Conservation (phyloP, 257 asterid species). For the Handroanthus guayacan region DNA sequence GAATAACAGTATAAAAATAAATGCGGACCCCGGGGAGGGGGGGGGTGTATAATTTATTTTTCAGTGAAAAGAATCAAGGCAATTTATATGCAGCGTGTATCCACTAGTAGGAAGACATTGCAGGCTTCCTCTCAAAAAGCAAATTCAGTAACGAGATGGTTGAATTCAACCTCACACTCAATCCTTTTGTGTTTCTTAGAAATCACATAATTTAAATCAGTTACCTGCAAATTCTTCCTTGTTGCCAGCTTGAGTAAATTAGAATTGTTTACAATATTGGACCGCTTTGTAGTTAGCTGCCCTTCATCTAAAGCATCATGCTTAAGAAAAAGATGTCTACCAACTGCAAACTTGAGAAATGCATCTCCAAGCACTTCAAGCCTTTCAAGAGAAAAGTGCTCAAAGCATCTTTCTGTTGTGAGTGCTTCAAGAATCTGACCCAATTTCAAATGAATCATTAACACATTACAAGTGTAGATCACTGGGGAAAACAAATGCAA, state of each 20-base stretch:
- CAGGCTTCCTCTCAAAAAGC: not conserved
- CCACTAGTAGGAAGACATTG: slow-evolving; percentile 1
- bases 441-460: slow-evolving; percentile 40
- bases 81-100: not conserved
- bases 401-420: slow-evolving; percentile 89
- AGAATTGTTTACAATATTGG: slow-evolving; percentile 79
- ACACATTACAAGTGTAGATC: slow-evolving; percentile 29
- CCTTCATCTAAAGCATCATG: slow-evolving; percentile 87
- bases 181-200: slow-evolving; percentile 12
- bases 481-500: slow-evolving; percentile 20
- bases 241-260: slow-evolving; percentile 72
- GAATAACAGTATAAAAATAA: too few relatives aligned
- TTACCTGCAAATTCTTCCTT: slow-evolving; percentile 81
- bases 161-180: not conserved
- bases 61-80: slow-evolving; percentile 15
- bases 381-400: slow-evolving; percentile 92
- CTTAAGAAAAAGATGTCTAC: slow-evolving; percentile 81
- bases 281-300: slow-evolving; percentile 87
- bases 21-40: too few relatives aligned
- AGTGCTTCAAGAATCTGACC: slow-evolving; percentile 98
- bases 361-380: slow-evolving; percentile 99
- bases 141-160: slow-evolving; percentile 7
- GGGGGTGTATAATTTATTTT: slow-evolving; percentile 14
- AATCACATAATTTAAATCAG: slow-evolving; percentile 30
- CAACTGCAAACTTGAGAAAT: slow-evolving; percentile 95